A percentile compares a stretch with the other conserved stretches of the same genome.
Conservation (phyloP, 129 eudicot genomes). For the Centrapalus pauciflorus region DNA sequence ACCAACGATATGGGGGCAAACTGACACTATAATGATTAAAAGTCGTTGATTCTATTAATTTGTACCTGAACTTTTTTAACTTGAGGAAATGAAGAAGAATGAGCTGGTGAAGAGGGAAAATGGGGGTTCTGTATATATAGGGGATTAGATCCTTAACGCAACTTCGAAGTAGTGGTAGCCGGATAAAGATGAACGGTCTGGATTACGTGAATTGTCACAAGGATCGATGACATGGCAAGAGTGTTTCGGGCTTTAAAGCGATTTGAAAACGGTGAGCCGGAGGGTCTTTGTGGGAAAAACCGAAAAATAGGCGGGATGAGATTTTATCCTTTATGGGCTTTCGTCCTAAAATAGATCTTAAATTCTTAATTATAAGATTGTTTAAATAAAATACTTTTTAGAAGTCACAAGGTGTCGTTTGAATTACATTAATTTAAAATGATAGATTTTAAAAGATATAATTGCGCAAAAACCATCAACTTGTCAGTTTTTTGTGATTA, state of each 20-base stretch:
- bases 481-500: too few relatives aligned
- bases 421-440: too few relatives aligned
- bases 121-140: conserved; percentile 8
- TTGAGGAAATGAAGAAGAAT: conserved; percentile 6
- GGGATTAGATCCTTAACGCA: neutral
- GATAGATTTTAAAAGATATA: too few relatives aligned
- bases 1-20: too few relatives aligned
- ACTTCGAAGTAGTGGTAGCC: neutral
- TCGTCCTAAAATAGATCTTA: too few relatives aligned
- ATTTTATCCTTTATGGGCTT: too few relatives aligned
- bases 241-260: neutral
- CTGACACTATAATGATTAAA: too few relatives aligned
- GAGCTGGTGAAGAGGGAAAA: neutral
- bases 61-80: neutral
- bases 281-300: neutral
- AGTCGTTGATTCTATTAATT: too few relatives aligned
- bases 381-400: too few relatives aligned
- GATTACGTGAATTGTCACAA: neutral
- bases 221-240: conserved; percentile 14
- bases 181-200: neutral
- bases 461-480: too few relatives aligned
- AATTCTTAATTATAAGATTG: too few relatives aligned
- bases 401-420: too few relatives aligned
- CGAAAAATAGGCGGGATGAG: conserved; percentile 4
- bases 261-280: neutral